phyloP scores from a whole-genome alignment of 148 eudicot genomes.

The Chenopodium album region DNA sequence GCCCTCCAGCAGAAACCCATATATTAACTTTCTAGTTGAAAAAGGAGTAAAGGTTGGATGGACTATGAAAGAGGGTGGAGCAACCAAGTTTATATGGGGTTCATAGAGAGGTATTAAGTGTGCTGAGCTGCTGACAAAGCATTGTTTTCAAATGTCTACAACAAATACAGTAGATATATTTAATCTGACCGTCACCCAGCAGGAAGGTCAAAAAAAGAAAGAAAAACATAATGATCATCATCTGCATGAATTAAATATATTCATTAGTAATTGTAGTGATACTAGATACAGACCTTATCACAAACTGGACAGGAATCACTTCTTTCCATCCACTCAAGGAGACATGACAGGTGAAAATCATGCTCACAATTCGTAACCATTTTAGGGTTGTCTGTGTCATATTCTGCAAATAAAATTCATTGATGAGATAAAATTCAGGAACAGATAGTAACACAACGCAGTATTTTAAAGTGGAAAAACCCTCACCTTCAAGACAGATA shows the following conservation, averaged over 20 bases:
- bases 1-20: background rate
- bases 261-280: background rate
- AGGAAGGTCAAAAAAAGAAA: background rate
- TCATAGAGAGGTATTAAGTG: background rate
- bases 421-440: background rate
- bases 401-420: slow-evolving; percentile 47
- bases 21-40: background rate
- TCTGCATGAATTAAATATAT: background rate
- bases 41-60: background rate
- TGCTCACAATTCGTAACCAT: slow-evolving; percentile 74
- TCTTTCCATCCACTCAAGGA: slow-evolving; percentile 99
- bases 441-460: background rate
- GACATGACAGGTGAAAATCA: slow-evolving; percentile 89
- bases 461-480: background rate
- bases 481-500: slow-evolving; percentile 85
- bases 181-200: background rate
- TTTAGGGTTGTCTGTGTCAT: slow-evolving; percentile 73
- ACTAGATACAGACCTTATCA: slow-evolving; percentile 55
- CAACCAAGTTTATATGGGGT: background rate
- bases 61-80: background rate
- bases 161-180: background rate
- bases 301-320: slow-evolving; percentile 91
- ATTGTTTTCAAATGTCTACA: background rate
- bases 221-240: background rate
- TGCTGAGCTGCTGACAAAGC: background rate